Percentiles rank a stretch among this genome's conserved stretches.
Evolutionary conservation across 768 basidiomycete genomes (phyloP).

Genomic region (Cystobasidium onofrii): DNA sequence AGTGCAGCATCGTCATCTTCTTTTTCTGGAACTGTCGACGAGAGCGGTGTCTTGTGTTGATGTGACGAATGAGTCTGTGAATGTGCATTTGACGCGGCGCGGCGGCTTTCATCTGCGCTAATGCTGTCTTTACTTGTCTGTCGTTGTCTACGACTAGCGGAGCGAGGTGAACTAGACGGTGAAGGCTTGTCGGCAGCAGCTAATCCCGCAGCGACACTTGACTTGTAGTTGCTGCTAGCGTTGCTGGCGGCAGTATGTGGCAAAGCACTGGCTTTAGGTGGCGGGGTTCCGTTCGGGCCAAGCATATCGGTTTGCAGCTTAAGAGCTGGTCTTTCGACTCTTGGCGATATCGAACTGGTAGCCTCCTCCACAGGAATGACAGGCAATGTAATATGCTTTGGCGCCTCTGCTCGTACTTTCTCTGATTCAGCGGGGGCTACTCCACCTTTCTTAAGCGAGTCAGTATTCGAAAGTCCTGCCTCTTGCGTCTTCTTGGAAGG

Average conservation of each 20-base stretch:
- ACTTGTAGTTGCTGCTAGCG: not conserved
- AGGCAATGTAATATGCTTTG: not conserved
- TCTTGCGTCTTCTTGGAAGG: not conserved
- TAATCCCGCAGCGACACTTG: not conserved
- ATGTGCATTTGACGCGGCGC: not conserved
- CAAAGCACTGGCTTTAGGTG: not conserved
- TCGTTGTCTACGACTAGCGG: not conserved
- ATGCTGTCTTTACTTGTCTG: constrained; percentile 16
- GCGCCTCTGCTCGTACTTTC: not conserved
- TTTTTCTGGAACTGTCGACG: not conserved
- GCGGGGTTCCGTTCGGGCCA: not conserved
- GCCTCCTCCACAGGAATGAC: not conserved
- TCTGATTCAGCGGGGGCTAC: not conserved
- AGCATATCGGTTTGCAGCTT: constrained; percentile 20
- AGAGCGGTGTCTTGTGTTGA: not conserved
- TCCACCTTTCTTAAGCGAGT: not conserved
- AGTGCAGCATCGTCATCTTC: not conserved
- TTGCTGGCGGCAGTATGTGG: not conserved
- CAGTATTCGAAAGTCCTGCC: constrained; percentile 7
- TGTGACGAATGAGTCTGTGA: not conserved
- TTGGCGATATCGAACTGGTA: not conserved
- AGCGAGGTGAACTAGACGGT: not conserved
- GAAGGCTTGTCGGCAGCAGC: not conserved
- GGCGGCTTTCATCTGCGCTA: not conserved
- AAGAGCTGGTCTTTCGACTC: constrained; percentile 21